phyloP scores from a whole-genome alignment of 2,329 filamentous ascomycete genomes.

The Fusarium falciforme region DNA sequence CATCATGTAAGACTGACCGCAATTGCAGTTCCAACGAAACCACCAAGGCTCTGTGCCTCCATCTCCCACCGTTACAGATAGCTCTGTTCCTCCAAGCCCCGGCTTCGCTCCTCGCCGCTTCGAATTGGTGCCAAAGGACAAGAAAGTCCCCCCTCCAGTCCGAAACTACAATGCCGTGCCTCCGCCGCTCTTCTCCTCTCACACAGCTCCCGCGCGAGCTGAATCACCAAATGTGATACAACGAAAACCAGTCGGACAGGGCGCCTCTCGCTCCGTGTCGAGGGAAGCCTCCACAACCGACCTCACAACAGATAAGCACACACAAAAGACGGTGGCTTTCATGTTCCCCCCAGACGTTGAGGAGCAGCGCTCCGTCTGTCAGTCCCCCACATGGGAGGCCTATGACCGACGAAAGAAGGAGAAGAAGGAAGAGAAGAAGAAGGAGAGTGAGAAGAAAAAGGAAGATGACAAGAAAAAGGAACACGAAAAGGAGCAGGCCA shows the following conservation, averaged over 20 bases:
- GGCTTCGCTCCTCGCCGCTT: slow-evolving; percentile 39
- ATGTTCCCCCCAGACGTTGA: slow-evolving; percentile 47
- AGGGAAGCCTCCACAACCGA: slow-evolving; percentile 17
- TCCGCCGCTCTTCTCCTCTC: slow-evolving; percentile 30
- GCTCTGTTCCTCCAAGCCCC: slow-evolving; percentile 36
- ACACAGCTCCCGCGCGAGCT: slow-evolving; percentile 20
- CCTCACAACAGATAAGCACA: slow-evolving; percentile 33
- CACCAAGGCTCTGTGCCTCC: slow-evolving; percentile 33
- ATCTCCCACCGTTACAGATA: slow-evolving; percentile 27
- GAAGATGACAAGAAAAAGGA: slow-evolving; percentile 39
- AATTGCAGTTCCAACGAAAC: slow-evolving; percentile 29
- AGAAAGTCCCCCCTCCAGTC: slow-evolving; percentile 37
- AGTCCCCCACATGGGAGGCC: slow-evolving; percentile 72
- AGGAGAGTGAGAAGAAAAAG: slow-evolving; percentile 50
- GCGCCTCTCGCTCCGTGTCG: slow-evolving; percentile 11
- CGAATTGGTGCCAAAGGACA: slow-evolving; percentile 42
- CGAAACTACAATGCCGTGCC: slow-evolving; percentile 40
- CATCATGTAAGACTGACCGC: slow-evolving; percentile 7
- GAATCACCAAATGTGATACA: slow-evolving; percentile 28
- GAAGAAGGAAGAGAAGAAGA: slow-evolving; percentile 60
- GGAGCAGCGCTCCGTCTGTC: slow-evolving; percentile 60
- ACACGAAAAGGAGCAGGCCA: slow-evolving; percentile 27
- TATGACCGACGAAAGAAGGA: slow-evolving; percentile 65
- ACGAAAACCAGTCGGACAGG: slow-evolving; percentile 30
- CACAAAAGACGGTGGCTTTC: slow-evolving; percentile 48